Evolutionary conservation across 352 stramenopile genomes (phyloP), one percentile per base, ranked within the genome.

Genomic region (Globisporangium echinulatum): DNA sequence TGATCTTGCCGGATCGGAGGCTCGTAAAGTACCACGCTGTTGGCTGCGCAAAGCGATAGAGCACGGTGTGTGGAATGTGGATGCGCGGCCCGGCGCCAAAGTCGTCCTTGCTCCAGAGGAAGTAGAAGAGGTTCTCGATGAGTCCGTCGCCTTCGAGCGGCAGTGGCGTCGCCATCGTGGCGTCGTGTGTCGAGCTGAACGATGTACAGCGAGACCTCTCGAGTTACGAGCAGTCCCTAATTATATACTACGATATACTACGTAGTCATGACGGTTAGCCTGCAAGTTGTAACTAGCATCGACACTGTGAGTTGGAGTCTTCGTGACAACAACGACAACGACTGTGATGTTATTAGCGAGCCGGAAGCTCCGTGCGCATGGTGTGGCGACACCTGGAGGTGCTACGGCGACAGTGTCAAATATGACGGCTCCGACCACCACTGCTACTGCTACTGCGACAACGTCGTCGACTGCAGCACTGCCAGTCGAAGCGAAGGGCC

Each of bases 21-120:
- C 77, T 89, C 7, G 94, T 98, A 49, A 98, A 99, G 69, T 98
- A 99, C 96, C 96, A 99, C 51, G 83, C 79, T 10, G 92, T 69
- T 39, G 95, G 90, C 67, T 98, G 88, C 4, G 82, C 82, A 55
- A 92, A 96, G 43, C 94, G 91, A 74, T 96, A 99, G 36, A 98
- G 69, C 14, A 98, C 75, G 0, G 95, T 98, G 65, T 98, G 91
- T 10, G 95, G 95, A 39, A 98, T 68, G 68, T 87, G 93, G 33
- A 98, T 80, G 37, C 75, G 77, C 17, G 92, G 90, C 0, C 87
- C 84, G 37, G 75, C 82, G 37, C 82, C 87, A 57, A 98, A 83
- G 66, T 98, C 89, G 59, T 98, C 91, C 56, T 97, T 97, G 56
- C 66, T 82, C 84, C 87, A 96, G 4, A 97, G 67, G 54, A 91